These are phyloP conservation scores for Scedosporium boydii DNA, from an alignment of 2,329 filamentous ascomycete species.

Conservation along the genomic window DNA sequence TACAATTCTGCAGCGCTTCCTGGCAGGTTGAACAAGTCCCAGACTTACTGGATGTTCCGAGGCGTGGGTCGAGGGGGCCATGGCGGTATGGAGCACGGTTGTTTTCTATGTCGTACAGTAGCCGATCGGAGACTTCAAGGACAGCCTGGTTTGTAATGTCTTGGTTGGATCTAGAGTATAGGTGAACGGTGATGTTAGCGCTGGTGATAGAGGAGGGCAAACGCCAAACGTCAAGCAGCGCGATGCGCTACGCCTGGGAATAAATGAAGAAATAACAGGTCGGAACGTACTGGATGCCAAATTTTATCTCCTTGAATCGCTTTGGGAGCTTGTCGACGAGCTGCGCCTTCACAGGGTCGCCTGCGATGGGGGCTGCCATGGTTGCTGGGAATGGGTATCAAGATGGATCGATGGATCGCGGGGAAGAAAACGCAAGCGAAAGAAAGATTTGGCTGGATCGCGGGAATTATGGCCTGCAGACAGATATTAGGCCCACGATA, in stretches of 20 bases:
- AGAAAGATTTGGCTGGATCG: not conserved
- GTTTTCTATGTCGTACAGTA: slow-evolving; percentile 83
- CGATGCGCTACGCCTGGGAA: not conserved
- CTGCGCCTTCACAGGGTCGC: slow-evolving; percentile 63
- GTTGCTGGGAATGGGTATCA: not conserved
- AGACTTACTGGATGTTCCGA: slow-evolving; percentile 82
- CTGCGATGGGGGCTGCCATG: slow-evolving; percentile 10
- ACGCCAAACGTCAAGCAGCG: not conserved
- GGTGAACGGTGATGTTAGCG: not conserved
- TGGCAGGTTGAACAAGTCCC: slow-evolving; percentile 76
- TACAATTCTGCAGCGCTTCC: slow-evolving; percentile 72
- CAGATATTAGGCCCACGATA: not conserved
- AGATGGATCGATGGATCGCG: not conserved
- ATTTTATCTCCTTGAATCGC: slow-evolving; percentile 86
- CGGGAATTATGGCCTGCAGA: not conserved
- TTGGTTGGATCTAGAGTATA: slow-evolving; percentile 60
- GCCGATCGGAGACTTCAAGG: slow-evolving; percentile 85
- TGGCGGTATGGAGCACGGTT: slow-evolving; percentile 67
- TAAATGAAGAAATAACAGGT: not conserved
- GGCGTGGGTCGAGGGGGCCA: slow-evolving; percentile 77
- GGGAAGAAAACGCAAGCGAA: not conserved
- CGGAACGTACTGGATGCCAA: slow-evolving; percentile 71
- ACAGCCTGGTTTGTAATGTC: slow-evolving; percentile 95
- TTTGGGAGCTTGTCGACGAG: slow-evolving; percentile 82
- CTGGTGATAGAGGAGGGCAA: not conserved